A percentile compares a stretch with the other conserved stretches of the same genome.
These are phyloP conservation scores for Cladosporium sphaerospermum DNA, from an alignment of 2,329 filamentous ascomycete species.

Conservation along the genomic window DNA sequence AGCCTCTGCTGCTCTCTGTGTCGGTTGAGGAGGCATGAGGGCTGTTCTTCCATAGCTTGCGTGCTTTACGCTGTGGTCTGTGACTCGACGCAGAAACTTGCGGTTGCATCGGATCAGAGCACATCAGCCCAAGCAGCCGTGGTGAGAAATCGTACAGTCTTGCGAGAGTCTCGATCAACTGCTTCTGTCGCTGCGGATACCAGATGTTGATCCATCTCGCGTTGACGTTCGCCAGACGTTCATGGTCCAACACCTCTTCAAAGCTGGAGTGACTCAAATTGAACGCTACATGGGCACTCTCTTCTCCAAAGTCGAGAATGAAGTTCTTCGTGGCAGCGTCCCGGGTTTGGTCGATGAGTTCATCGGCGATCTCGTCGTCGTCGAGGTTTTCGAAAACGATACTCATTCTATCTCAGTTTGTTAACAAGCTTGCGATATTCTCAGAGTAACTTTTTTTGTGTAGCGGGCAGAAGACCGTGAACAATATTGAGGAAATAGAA, in stretches of 20 bases:
- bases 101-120: constrained; percentile 45
- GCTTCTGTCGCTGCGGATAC: constrained; percentile 56
- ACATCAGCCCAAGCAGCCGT: constrained; percentile 58
- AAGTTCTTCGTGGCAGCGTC: constrained; percentile 49
- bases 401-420: not conserved
- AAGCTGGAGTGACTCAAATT: constrained; percentile 45
- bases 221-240: constrained; percentile 44
- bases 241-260: constrained; percentile 30
- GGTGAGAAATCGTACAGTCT: constrained; percentile 62
- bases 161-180: constrained; percentile 52
- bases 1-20: constrained; percentile 15
- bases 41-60: constrained; percentile 11
- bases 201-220: constrained; percentile 75
- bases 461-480: no score
- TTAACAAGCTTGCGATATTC: no score
- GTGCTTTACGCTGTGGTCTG: constrained; percentile 13
- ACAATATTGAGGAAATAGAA: not conserved
- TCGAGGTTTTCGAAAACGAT: constrained; percentile 50
- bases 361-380: constrained; percentile 39
- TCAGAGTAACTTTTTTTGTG: no score
- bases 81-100: constrained; percentile 13
- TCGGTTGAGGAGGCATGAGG: constrained; percentile 13
- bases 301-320: constrained; percentile 57
- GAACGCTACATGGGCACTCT: constrained; percentile 50
- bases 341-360: constrained; percentile 38